These are phyloP conservation scores for Anisodus acutangulus DNA, from an alignment of 257 asterid species.

Conservation along the genomic window DNA sequence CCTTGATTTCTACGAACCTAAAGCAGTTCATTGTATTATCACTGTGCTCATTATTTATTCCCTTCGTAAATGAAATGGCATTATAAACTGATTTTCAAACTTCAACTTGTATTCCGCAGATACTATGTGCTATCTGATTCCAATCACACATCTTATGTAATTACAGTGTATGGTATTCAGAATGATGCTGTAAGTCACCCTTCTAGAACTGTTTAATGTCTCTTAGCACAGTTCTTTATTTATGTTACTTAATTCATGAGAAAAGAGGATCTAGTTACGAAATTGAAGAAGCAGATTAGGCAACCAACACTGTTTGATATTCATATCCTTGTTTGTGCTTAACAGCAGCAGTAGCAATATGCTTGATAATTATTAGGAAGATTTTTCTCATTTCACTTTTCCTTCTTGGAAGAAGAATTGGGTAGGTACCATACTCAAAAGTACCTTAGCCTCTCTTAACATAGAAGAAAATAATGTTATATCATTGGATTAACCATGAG, in stretches of 20 bases:
- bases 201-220: conserved; percentile 1
- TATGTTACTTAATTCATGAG: neutral
- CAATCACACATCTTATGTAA: conserved; percentile 64
- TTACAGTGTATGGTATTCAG: conserved; percentile 71
- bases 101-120: conserved; percentile 46
- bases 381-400: neutral
- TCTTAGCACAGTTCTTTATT: neutral
- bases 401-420: conserved; percentile 1
- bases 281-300: neutral
- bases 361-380: neutral
- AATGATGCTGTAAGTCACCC: conserved; percentile 68
- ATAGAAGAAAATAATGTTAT: neutral
- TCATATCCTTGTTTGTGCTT: conserved; percentile 15
- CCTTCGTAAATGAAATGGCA: conserved; percentile 14
- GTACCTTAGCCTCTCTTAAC: neutral
- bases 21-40: neutral
- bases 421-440: neutral
- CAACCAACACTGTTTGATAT: conserved; percentile 1
- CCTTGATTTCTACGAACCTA: conserved; percentile 20
- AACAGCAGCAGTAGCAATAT: neutral
- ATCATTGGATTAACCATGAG: neutral
- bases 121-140: conserved; percentile 83
- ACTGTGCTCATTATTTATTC: neutral
- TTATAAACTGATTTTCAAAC: neutral
- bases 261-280: neutral